Evolutionary conservation across 441 rosid genomes (phyloP).

Genomic region (Daphne laureola): DNA sequence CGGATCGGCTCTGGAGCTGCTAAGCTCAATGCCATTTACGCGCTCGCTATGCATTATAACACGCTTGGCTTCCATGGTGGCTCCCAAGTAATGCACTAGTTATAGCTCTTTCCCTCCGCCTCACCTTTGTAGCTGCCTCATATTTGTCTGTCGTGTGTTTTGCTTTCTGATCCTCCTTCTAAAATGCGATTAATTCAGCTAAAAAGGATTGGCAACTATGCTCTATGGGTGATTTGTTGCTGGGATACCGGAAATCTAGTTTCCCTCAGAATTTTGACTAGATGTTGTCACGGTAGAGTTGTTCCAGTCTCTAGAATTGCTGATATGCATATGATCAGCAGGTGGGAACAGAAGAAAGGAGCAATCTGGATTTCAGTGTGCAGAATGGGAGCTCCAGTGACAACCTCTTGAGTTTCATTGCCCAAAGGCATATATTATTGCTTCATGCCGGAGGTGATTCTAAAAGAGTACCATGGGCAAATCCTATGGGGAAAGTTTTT

Average conservation of each 20-base stretch:
- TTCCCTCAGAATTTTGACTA: too few species aligned
- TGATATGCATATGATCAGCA: constrained; percentile 24
- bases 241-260: too few species aligned
- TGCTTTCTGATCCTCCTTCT: too few species aligned
- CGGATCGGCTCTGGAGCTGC: constrained; percentile 98
- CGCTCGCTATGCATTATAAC: constrained; percentile 52
- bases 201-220: too few species aligned
- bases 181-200: background rate
- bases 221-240: background rate
- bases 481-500: constrained; percentile 97
- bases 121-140: background rate
- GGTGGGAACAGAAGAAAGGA: constrained; percentile 35
- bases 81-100: constrained; percentile 22
- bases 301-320: constrained; percentile 16
- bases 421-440: constrained; percentile 68
- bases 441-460: constrained; percentile 99
- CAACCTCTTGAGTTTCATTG: constrained; percentile 33
- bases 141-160: too few species aligned
- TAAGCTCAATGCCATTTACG: constrained; percentile 75
- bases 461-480: constrained; percentile 97
- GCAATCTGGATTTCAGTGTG: constrained; percentile 21
- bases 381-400: constrained; percentile 11
- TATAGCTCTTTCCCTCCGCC: background rate
- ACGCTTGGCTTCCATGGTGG: constrained; percentile 25
- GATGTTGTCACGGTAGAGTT: too few species aligned